Conservation (phyloP, 1,284 basidiomycete species). For the Naganishia sp. region DNA sequence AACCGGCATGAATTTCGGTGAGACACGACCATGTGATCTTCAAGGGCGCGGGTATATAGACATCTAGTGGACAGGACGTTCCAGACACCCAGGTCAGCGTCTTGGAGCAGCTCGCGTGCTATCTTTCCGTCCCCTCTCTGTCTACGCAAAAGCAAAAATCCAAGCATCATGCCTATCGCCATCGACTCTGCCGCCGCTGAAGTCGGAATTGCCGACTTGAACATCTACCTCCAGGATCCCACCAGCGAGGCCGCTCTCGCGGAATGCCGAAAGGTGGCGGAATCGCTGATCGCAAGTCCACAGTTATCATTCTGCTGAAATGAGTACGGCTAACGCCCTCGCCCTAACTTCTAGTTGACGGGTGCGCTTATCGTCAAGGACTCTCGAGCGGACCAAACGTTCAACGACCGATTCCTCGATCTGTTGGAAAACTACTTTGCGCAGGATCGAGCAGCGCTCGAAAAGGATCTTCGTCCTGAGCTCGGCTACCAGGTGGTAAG, state of each 20-base stretch:
- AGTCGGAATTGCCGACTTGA: slow-evolving; percentile 31
- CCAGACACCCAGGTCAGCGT: background rate
- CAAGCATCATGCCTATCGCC: slow-evolving; percentile 24
- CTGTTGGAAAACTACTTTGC: slow-evolving; percentile 82
- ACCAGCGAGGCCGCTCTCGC: slow-evolving; percentile 52
- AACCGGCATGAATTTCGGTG: too few relatives aligned
- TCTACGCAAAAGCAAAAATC: too few relatives aligned
- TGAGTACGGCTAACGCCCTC: background rate
- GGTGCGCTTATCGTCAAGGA: slow-evolving; percentile 81
- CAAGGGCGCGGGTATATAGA: too few relatives aligned
- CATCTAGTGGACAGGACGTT: too few relatives aligned
- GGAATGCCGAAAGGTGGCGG: slow-evolving; percentile 74
- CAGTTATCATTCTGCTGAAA: background rate
- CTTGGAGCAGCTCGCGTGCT: too few relatives aligned
- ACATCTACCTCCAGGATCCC: slow-evolving; percentile 29
- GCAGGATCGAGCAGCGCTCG: slow-evolving; percentile 64
- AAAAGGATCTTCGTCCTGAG: slow-evolving; percentile 76
- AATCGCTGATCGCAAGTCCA: slow-evolving; percentile 69
- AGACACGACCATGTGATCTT: too few relatives aligned
- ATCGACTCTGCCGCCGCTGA: slow-evolving; percentile 1
- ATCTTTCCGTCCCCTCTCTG: background rate
- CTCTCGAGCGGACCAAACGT: slow-evolving; percentile 74
- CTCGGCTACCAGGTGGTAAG: slow-evolving; percentile 58
- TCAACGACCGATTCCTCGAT: slow-evolving; percentile 76
- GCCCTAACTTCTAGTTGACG: slow-evolving; percentile 34